Evolutionary conservation across 2,329 filamentous ascomycete genomes (phyloP).

Genomic region (Botrytis elliptica): DNA sequence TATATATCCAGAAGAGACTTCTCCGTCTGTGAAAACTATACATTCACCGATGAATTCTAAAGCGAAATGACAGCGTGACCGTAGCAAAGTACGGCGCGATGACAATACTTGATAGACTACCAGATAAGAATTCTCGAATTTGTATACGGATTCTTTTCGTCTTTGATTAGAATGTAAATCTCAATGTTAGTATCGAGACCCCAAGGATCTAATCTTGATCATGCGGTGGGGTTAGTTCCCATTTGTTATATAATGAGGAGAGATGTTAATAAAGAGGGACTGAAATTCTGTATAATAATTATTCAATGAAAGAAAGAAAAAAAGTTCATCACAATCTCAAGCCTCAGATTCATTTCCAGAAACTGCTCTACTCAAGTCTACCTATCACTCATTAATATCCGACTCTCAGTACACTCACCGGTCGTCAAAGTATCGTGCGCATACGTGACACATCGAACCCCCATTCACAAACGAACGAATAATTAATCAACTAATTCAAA

Average conservation of each 20-base stretch:
- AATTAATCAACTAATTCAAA: no score
- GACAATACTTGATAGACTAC: background rate
- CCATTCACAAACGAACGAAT: no score
- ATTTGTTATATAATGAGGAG: background rate
- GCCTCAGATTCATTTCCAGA: fast-evolving
- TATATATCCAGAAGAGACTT: background rate
- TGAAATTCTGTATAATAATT: background rate
- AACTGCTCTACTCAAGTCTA: no score
- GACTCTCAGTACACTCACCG: fast-evolving
- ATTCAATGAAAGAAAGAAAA: background rate
- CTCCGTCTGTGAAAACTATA: background rate
- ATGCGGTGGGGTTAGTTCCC: fast-evolving
- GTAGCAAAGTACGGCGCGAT: background rate
- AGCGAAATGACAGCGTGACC: background rate
- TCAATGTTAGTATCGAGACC: background rate
- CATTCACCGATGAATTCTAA: background rate
- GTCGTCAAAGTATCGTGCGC: no score
- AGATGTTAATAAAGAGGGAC: background rate
- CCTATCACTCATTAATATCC: background rate
- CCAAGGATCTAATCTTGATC: background rate
- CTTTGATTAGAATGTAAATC: background rate
- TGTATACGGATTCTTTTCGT: fast-evolving
- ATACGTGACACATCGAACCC: background rate
- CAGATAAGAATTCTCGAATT: background rate
- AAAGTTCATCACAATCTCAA: background rate